Conservation (phyloP, 805 yeast species). For the Monosporozyma solicola region DNA sequence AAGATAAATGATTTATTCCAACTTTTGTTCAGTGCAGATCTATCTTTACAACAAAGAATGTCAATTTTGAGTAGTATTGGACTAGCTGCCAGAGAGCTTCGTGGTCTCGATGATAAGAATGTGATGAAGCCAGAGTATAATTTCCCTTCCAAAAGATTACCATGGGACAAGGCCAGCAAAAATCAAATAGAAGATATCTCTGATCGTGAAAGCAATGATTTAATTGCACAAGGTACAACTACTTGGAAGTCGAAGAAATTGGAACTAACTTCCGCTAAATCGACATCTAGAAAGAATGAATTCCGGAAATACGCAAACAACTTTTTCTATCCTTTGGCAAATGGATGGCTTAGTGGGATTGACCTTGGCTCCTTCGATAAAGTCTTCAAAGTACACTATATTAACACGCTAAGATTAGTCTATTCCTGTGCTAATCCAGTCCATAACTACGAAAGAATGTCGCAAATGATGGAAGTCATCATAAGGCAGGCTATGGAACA, state of each 20-base stretch:
- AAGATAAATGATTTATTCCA: constrained; percentile 33
- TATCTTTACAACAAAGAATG: constrained; percentile 72
- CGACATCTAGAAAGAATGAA: constrained; percentile 12
- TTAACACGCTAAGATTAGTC: constrained; percentile 39
- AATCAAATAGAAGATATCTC: constrained; percentile 1
- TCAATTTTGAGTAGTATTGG: constrained; percentile 59
- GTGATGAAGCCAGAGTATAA: constrained; percentile 31
- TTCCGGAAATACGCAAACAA: constrained; percentile 32
- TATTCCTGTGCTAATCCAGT: constrained; percentile 42
- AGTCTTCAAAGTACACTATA: constrained; percentile 42
- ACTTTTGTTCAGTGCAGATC: constrained; percentile 59
- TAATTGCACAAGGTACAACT: background rate
- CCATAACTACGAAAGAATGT: constrained; percentile 31
- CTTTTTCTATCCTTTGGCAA: constrained; percentile 46
- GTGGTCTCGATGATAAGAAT: constrained; percentile 50
- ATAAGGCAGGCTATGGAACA: constrained; percentile 18
- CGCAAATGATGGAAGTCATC: constrained; percentile 22
- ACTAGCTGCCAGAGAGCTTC: constrained; percentile 61
- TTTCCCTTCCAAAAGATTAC: constrained; percentile 30
- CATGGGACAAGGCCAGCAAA: constrained; percentile 17
- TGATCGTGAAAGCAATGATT: background rate
- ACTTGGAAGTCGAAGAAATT: constrained; percentile 32
- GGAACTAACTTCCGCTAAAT: background rate
- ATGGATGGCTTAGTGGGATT: constrained; percentile 47
- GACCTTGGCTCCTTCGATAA: constrained; percentile 46